Percentiles rank a stretch among this genome's conserved stretches.
Conservation (phyloP, 805 yeast species). For the Tetrapisispora taiwanensis region DNA sequence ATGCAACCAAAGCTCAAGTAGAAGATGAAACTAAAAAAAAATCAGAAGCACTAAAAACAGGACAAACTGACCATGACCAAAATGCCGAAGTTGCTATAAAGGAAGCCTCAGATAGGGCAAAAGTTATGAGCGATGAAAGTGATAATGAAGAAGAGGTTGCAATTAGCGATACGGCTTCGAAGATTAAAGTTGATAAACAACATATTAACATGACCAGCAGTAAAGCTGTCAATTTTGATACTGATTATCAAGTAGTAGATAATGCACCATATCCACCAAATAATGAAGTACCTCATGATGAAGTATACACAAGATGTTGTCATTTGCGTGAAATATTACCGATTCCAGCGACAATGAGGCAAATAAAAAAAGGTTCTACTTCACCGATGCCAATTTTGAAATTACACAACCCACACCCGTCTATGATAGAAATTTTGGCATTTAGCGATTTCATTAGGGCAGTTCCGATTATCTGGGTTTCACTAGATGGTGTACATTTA, state of each 20-base stretch:
- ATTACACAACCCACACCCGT: conserved; percentile 76
- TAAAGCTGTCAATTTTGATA: conserved; percentile 4
- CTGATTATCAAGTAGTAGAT: conserved; percentile 10
- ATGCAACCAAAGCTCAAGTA: not conserved
- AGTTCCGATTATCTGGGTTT: conserved; percentile 69
- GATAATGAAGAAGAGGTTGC: conserved; percentile 32
- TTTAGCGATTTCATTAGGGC: conserved; percentile 80
- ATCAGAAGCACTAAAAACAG: too few relatives aligned
- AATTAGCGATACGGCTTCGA: conserved; percentile 27
- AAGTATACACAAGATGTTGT: conserved; percentile 83
- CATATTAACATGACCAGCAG: conserved; percentile 19
- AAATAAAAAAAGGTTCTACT: conserved; percentile 59
- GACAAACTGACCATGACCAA: conserved; percentile 13
- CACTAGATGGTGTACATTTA: conserved; percentile 69
- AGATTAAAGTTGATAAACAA: conserved; percentile 35
- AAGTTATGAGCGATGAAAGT: conserved; percentile 3
- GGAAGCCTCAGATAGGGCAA: conserved; percentile 20
- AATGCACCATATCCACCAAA: conserved; percentile 26
- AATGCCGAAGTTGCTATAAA: conserved; percentile 8
- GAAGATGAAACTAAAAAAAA: not conserved
- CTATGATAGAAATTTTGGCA: conserved; percentile 76
- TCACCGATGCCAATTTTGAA: conserved; percentile 76
- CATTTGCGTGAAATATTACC: conserved; percentile 87
- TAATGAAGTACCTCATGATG: conserved; percentile 42
- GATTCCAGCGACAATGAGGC: conserved; percentile 79